A percentile compares a stretch with the other conserved stretches of the same genome.
Evolutionary conservation across 768 basidiomycete genomes (phyloP).

Genomic region (Dentipellis fragilis): DNA sequence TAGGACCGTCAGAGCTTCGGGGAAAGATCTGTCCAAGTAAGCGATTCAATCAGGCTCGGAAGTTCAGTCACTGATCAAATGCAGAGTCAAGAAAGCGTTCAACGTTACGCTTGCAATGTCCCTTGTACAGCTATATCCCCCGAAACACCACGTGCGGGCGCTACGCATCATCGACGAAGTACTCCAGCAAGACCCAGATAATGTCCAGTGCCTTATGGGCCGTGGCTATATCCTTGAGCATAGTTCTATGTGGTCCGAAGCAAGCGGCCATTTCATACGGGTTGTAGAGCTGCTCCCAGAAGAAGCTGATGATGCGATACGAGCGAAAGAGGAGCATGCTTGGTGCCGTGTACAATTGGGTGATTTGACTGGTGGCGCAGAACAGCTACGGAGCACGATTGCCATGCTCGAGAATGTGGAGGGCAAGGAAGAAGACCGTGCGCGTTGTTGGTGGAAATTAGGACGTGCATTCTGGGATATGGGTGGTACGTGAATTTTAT

Average conservation of each 20-base stretch:
- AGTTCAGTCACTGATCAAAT: neutral
- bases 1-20: conserved; percentile 45
- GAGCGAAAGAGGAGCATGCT: conserved; percentile 71
- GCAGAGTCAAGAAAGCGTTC: conserved; percentile 57
- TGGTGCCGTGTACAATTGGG: conserved; percentile 70
- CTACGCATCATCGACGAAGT: conserved; percentile 64
- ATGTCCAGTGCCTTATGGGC: conserved; percentile 60
- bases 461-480: conserved; percentile 69
- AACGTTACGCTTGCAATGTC: conserved; percentile 65
- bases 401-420: conserved; percentile 33
- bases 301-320: conserved; percentile 37
- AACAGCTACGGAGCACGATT: conserved; percentile 39
- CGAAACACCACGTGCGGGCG: conserved; percentile 82
- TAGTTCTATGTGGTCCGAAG: conserved; percentile 57
- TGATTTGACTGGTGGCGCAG: conserved; percentile 34
- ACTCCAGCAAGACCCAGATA: conserved; percentile 49
- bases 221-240: conserved; percentile 65
- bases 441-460: conserved; percentile 78
- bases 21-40: conserved; percentile 41
- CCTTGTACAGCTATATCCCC: conserved; percentile 78
- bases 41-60: conserved; percentile 10
- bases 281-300: conserved; percentile 41
- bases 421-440: conserved; percentile 46
- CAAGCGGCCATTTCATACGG: conserved; percentile 48
- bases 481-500: conserved; percentile 39